Conservation (phyloP, 192 early-diverging fungal genomes). For the Entrophospora sp. region DNA sequence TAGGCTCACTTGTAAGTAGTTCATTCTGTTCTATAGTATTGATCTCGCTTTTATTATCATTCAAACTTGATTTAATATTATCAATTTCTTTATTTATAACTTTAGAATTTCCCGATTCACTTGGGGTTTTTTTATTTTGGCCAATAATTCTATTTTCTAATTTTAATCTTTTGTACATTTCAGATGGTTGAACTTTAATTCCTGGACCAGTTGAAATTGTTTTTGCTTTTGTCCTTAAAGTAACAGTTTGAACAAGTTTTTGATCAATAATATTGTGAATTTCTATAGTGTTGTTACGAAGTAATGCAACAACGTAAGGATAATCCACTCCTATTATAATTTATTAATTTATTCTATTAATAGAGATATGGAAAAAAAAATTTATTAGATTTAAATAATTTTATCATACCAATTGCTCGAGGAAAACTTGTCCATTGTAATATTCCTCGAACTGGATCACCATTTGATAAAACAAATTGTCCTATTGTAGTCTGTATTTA, state of each 20-base stretch:
- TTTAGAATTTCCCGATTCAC: background rate
- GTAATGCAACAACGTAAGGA: slow-evolving; percentile 64
- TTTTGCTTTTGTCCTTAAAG: slow-evolving; percentile 36
- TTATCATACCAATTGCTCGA: slow-evolving; percentile 20
- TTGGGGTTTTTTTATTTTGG: background rate
- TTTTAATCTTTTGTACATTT: slow-evolving; percentile 27
- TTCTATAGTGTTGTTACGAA: slow-evolving; percentile 59
- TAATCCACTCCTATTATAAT: slow-evolving; percentile 52
- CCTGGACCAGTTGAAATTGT: slow-evolving; percentile 45
- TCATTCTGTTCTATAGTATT: slow-evolving; percentile 8
- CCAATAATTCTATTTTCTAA: background rate
- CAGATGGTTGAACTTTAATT: slow-evolving; percentile 38
- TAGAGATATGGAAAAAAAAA: background rate
- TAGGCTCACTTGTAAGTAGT: slow-evolving; percentile 24
- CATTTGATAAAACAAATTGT: slow-evolving; percentile 56
- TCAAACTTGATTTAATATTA: background rate
- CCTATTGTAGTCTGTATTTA: slow-evolving; percentile 50
- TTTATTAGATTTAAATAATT: background rate
- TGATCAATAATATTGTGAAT: slow-evolving; percentile 69
- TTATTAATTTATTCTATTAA: background rate
- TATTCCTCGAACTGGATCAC: slow-evolving; percentile 67
- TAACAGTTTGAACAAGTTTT: slow-evolving; percentile 45
- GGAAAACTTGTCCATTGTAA: slow-evolving; percentile 45
- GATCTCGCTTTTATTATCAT: background rate
- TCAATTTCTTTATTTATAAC: background rate